A percentile compares a stretch with the other conserved stretches of the same genome.
Conservation (phyloP, 768 basidiomycete genomes). For the Mycena olivaceomarginata region DNA sequence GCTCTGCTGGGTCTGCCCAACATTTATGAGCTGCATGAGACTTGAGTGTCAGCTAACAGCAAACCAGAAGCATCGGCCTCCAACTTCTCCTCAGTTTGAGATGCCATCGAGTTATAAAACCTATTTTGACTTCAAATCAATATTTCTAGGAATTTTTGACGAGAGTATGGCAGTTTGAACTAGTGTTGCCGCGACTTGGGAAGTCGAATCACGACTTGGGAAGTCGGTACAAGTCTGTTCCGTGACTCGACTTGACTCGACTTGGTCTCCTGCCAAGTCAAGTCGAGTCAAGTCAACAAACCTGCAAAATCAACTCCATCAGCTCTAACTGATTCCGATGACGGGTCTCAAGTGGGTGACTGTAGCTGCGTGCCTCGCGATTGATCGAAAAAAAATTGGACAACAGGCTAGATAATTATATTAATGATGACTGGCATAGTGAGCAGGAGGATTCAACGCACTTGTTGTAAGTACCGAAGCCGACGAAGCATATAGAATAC, state of each 20-base stretch:
- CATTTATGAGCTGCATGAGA: too few relatives aligned
- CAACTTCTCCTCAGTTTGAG: too few relatives aligned
- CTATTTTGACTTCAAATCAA: too few relatives aligned
- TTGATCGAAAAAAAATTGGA: background rate
- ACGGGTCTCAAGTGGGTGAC: constrained; percentile 3
- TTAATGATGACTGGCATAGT: background rate
- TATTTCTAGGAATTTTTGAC: too few relatives aligned
- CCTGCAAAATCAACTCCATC: constrained; percentile 7
- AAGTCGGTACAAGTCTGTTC: background rate
- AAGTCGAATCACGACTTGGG: too few relatives aligned
- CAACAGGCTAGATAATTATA: background rate
- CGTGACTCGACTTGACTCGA: background rate
- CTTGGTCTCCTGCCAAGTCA: background rate
- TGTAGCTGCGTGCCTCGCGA: background rate
- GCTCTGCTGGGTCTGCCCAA: too few relatives aligned
- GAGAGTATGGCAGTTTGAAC: too few relatives aligned
- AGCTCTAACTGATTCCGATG: constrained; percentile 4
- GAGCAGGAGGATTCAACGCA: background rate
- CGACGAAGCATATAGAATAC: constrained; percentile 1
- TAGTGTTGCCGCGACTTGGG: background rate
- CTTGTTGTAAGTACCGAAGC: constrained; percentile 7
- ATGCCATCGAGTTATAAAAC: too few relatives aligned
- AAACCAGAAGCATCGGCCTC: too few relatives aligned
- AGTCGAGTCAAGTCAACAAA: constrained; percentile 2
- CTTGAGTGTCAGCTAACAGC: too few relatives aligned